Percentiles rank a stretch among this genome's conserved stretches.
Conservation (phyloP, 2,329 filamentous ascomycete species). For the Coniochaeta sp. region DNA sequence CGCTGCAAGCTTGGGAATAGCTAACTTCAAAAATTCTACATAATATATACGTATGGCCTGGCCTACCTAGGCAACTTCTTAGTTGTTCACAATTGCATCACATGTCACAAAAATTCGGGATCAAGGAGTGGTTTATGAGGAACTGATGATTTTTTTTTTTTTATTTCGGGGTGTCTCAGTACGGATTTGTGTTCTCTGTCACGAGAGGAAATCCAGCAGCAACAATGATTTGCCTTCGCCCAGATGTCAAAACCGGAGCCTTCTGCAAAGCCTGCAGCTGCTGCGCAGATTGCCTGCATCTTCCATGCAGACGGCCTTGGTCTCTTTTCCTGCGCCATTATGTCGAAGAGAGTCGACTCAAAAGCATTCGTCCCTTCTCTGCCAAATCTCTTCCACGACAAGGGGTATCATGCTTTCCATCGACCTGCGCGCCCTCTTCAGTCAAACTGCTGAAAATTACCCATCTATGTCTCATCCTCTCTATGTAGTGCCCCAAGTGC, state of each 20-base stretch:
- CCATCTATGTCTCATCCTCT: constrained; percentile 16
- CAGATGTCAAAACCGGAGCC: constrained; percentile 9
- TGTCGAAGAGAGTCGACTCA: constrained; percentile 10
- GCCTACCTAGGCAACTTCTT: no score
- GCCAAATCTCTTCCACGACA: constrained; percentile 12
- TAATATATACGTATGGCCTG: no score
- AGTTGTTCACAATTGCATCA: no score
- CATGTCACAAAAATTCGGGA: neutral
- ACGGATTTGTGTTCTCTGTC: constrained; percentile 15
- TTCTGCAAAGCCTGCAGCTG: constrained; percentile 12
- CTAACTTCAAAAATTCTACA: neutral
- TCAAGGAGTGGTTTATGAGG: neutral
- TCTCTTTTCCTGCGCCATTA: constrained; percentile 12
- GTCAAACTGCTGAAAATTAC: constrained; percentile 18
- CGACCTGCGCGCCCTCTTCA: constrained; percentile 12
- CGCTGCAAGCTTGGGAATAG: neutral
- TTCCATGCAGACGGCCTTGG: constrained; percentile 12
- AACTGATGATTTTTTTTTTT: constrained; percentile 5
- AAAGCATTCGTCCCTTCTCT: constrained; percentile 13
- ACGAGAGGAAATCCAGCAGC: constrained; percentile 10
- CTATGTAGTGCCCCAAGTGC: constrained; percentile 7
- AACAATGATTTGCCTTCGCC: constrained; percentile 2
- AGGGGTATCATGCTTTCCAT: constrained; percentile 21
- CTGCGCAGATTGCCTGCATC: neutral
- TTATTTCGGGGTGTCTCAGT: constrained; percentile 15